phyloP scores from a whole-genome alignment of 495 filamentous ascomycete genomes.

The Trichoderma parareesei region DNA sequence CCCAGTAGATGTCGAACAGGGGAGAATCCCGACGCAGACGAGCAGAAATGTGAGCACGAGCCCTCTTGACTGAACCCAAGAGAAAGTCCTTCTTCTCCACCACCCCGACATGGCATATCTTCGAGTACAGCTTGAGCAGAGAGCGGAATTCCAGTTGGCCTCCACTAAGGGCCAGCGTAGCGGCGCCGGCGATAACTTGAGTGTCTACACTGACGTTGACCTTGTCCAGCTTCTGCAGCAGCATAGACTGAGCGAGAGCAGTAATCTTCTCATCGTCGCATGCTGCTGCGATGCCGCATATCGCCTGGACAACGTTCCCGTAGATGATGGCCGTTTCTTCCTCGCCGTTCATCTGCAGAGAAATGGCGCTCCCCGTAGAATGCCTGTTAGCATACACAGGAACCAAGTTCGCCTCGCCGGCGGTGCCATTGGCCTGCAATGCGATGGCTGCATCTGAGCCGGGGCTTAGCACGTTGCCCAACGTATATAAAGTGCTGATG shows the following conservation, averaged over 20 bases:
- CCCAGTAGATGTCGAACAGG: conserved; percentile 68
- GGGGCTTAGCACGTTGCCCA: conserved; percentile 85
- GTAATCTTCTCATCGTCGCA: conserved; percentile 86
- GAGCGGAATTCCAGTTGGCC: conserved; percentile 72
- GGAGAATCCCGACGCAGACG: conserved; percentile 57
- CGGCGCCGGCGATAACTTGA: conserved; percentile 74
- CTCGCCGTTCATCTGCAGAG: conserved; percentile 58
- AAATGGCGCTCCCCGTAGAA: conserved; percentile 68
- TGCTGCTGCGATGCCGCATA: conserved; percentile 73
- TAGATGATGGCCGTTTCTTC: conserved; percentile 67
- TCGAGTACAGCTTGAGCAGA: conserved; percentile 73
- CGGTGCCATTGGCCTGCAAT: conserved; percentile 27
- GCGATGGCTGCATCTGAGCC: conserved; percentile 36
- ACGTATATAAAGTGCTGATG: conserved; percentile 87
- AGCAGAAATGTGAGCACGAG: conserved; percentile 68
- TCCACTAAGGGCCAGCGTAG: conserved; percentile 64
- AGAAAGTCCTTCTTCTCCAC: conserved; percentile 53
- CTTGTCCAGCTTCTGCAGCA: conserved; percentile 85
- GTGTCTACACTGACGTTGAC: conserved; percentile 68
- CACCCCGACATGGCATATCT: conserved; percentile 60
- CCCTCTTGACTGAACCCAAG: conserved; percentile 58
- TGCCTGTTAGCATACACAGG: conserved; percentile 45
- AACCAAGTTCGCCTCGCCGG: conserved; percentile 23
- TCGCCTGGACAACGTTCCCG: conserved; percentile 77
- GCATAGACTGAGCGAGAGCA: conserved; percentile 90